Evolutionary conservation across 73 alveolate genomes (phyloP).

Genomic region (Tetrahymena thermophila): DNA sequence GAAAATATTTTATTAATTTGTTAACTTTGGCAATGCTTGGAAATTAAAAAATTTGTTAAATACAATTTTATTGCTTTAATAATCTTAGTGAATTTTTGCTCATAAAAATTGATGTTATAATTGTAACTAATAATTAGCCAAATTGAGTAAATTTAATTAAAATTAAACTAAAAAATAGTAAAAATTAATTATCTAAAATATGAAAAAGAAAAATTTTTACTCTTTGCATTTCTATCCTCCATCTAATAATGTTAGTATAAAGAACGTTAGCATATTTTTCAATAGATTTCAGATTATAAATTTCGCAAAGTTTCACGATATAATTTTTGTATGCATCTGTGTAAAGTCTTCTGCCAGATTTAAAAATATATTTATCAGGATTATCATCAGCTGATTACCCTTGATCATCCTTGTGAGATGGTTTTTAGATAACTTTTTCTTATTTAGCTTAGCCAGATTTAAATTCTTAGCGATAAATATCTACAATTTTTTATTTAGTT

Average conservation of each 20-base stretch:
- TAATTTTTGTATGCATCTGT: not conserved
- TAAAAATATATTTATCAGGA: not conserved
- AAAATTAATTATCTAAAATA: not conserved
- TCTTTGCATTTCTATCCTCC: conserved; percentile 1
- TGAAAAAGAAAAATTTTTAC: not conserved
- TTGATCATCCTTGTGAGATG: not conserved
- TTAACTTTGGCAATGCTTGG: too few relatives aligned
- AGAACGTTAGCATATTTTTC: not conserved
- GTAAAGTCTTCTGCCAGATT: not conserved
- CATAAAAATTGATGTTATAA: too few relatives aligned
- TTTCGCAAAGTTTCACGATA: not conserved
- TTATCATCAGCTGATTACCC: not conserved
- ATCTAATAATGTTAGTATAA: not conserved
- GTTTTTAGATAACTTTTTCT: not conserved
- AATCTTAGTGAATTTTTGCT: not conserved
- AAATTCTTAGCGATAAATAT: not conserved
- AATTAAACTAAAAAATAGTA: not conserved
- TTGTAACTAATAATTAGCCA: not conserved
- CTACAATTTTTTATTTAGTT: not conserved
- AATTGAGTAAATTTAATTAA: too few relatives aligned
- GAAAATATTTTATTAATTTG: too few relatives aligned
- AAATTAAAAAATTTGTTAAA: too few relatives aligned
- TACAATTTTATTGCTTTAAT: too few relatives aligned
- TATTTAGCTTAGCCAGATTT: not conserved
- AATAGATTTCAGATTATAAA: not conserved